Evolutionary conservation across 2,329 filamentous ascomycete genomes (phyloP).

Genomic region (Exophiala sideris): DNA sequence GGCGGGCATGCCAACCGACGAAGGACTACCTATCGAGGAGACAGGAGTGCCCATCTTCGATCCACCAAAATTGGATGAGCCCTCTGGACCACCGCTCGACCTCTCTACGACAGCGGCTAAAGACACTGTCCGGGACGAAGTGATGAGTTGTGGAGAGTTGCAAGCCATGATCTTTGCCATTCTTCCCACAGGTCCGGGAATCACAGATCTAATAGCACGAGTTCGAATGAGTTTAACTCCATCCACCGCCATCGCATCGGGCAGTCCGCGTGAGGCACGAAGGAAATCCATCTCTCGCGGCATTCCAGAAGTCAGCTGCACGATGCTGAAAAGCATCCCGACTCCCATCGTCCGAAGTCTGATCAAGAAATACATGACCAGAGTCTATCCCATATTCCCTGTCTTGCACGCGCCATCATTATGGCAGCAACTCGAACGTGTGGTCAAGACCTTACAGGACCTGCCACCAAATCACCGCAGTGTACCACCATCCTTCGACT

Average conservation of each 20-base stretch:
- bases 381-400: conserved; percentile 32
- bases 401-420: conserved; percentile 31
- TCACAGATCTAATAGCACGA: conserved; percentile 32
- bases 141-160: conserved; percentile 31
- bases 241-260: conserved; percentile 28
- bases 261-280: conserved; percentile 20
- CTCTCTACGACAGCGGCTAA: conserved; percentile 3
- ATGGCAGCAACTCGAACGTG: conserved; percentile 31
- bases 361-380: conserved; percentile 34
- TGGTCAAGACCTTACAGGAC: conserved; percentile 23
- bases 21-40: conserved; percentile 23
- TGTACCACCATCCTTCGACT: conserved; percentile 32
- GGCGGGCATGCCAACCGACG: conserved; percentile 29
- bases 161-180: conserved; percentile 33
- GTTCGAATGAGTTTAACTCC: conserved; percentile 36
- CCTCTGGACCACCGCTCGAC: conserved; percentile 12
- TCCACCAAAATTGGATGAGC: conserved; percentile 14
- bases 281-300: conserved; percentile 25
- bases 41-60: conserved; percentile 20
- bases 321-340: conserved; percentile 29
- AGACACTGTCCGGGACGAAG: conserved; percentile 28
- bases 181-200: conserved; percentile 30
- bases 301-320: conserved; percentile 25
- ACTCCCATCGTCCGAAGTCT: conserved; percentile 29
- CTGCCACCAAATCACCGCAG: conserved; percentile 23